phyloP scores from a whole-genome alignment of 2,329 filamentous ascomycete species.

The Gnomoniopsis smithogilvyi region DNA sequence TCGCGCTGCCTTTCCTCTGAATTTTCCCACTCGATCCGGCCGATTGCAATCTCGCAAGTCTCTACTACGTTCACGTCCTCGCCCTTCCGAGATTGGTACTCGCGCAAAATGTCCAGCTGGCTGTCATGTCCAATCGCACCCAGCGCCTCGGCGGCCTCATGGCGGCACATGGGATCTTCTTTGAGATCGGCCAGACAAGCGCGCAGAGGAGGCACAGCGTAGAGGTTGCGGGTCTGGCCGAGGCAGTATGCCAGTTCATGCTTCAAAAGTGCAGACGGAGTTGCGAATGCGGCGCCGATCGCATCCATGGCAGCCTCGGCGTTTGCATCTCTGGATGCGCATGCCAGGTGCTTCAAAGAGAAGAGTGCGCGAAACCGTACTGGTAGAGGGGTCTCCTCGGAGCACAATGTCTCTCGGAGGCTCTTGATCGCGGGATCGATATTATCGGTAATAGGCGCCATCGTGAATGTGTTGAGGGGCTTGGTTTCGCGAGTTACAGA shows the following conservation, averaged over 20 bases:
- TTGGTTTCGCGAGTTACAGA: not conserved
- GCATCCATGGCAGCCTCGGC: conserved; percentile 62
- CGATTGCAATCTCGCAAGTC: conserved; percentile 96
- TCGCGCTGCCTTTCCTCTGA: conserved; percentile 69
- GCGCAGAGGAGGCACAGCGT: conserved; percentile 70
- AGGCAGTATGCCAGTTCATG: conserved; percentile 97
- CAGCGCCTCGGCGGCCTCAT: conserved; percentile 93
- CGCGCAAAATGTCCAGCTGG: conserved; percentile 70
- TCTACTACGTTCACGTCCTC: conserved; percentile 84
- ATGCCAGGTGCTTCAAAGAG: conserved; percentile 91
- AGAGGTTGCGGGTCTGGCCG: conserved; percentile 79
- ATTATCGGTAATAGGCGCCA: conserved; percentile 23
- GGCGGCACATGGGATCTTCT: conserved; percentile 94
- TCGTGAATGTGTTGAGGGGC: conserved; percentile 9
- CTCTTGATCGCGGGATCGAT: conserved; percentile 48
- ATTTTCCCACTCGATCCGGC: conserved; percentile 90
- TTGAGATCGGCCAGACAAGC: conserved; percentile 70
- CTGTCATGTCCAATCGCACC: conserved; percentile 76
- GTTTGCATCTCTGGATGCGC: conserved; percentile 61
- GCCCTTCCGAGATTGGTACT: conserved; percentile 69
- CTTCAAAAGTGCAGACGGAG: conserved; percentile 86
- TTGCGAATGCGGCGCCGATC: conserved; percentile 82
- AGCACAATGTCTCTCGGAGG: conserved; percentile 73
- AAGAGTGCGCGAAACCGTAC: conserved; percentile 95
- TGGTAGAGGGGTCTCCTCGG: conserved; percentile 78